phyloP scores from a whole-genome alignment of 2,329 filamentous ascomycete genomes.

The Beauveria australis region DNA sequence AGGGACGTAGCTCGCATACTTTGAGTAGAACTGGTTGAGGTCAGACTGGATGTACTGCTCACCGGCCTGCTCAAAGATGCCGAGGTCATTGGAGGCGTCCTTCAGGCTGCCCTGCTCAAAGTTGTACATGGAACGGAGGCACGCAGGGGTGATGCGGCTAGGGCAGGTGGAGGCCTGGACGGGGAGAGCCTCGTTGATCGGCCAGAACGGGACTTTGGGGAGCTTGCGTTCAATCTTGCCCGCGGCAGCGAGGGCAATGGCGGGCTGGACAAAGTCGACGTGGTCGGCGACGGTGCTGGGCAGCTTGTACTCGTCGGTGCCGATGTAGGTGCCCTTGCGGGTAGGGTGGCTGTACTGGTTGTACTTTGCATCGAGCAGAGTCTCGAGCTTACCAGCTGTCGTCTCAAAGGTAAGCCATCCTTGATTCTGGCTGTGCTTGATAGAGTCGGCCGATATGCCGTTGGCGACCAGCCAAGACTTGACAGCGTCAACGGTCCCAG shows the following conservation, averaged over 20 bases:
- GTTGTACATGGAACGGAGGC: conserved; percentile 30
- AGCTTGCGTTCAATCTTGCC: conserved; percentile 13
- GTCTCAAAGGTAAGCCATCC: conserved; percentile 28
- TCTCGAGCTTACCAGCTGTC: conserved; percentile 28
- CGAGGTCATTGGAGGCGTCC: conserved; percentile 26
- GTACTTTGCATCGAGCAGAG: conserved; percentile 28
- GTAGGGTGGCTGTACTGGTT: conserved; percentile 37
- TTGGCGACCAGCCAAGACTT: conserved; percentile 41
- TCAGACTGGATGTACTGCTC: conserved; percentile 33
- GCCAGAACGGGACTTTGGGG: background rate
- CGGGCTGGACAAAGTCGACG: conserved; percentile 32
- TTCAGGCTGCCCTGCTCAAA: conserved; percentile 35
- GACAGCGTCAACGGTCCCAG: conserved; percentile 39
- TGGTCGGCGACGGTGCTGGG: conserved; percentile 27
- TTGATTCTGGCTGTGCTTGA: conserved; percentile 40
- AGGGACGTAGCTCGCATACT: conserved; percentile 26
- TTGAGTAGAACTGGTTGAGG: conserved; percentile 29
- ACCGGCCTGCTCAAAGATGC: conserved; percentile 32
- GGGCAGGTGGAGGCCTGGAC: background rate
- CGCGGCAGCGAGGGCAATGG: conserved; percentile 19
- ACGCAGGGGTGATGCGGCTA: background rate
- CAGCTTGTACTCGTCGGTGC: conserved; percentile 29
- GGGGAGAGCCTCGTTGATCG: conserved; percentile 27
- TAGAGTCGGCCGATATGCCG: conserved; percentile 38
- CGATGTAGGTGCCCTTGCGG: conserved; percentile 24